Evolutionary conservation across 2,329 filamentous ascomycete species (phyloP).

Genomic region (Ceratocystis colombiana): DNA sequence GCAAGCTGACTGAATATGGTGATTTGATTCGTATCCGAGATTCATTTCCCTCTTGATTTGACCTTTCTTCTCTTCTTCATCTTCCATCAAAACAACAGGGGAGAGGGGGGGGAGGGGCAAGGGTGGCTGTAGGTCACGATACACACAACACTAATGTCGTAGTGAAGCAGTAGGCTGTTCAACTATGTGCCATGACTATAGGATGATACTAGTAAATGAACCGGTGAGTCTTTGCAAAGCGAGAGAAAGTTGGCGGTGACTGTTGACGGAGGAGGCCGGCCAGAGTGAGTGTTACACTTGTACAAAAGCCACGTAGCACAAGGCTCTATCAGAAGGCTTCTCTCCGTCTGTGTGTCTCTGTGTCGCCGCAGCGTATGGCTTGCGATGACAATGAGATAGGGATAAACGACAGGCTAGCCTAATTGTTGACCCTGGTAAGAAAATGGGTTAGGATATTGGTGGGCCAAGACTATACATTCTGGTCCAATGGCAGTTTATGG

Average conservation of each 20-base stretch:
- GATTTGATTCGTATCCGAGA: not conserved
- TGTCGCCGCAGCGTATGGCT: no score
- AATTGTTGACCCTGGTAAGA: no score
- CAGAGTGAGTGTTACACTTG: not conserved
- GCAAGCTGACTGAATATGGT: not conserved
- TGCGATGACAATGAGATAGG: no score
- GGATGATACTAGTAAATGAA: not conserved
- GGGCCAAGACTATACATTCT: no score
- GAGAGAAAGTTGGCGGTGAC: not conserved
- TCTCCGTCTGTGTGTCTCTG: no score
- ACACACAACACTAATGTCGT: not conserved
- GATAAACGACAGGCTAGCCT: no score
- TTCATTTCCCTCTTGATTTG: not conserved
- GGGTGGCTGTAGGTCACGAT: not conserved
- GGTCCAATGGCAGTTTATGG: no score
- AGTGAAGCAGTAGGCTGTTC: not conserved
- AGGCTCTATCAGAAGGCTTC: not conserved
- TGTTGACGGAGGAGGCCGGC: not conserved
- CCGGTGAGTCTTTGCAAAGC: constrained; percentile 9
- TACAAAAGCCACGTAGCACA: not conserved
- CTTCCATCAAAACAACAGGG: not conserved
- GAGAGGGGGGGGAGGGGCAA: not conserved
- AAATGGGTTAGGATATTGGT: no score
- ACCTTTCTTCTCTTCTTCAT: not conserved
- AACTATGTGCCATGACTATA: not conserved